Conservation (phyloP, 1,284 basidiomycete genomes). For the Blastosporella zonata region DNA sequence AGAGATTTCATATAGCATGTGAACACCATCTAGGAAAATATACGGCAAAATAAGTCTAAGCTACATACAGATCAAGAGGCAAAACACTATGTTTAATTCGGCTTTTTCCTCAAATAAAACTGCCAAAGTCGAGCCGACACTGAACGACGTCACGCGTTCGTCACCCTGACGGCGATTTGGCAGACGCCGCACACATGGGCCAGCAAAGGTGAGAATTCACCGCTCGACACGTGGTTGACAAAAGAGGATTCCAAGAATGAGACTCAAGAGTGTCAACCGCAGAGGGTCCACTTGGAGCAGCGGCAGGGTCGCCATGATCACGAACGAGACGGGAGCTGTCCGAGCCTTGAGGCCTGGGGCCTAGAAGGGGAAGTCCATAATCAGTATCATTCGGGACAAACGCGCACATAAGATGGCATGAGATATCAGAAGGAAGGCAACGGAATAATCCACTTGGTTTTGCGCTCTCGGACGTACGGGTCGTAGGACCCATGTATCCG, state of each 20-base stretch:
- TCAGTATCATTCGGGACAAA: background rate
- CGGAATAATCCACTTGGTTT: constrained; percentile 64
- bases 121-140: too few species aligned
- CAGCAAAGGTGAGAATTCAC: background rate
- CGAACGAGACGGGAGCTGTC: background rate
- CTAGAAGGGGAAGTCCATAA: background rate
- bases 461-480: constrained; percentile 60
- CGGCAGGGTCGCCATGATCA: background rate
- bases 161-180: too few species aligned
- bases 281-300: background rate
- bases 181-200: background rate
- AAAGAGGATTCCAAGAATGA: background rate
- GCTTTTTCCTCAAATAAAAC: too few species aligned
- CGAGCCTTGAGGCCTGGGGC: background rate
- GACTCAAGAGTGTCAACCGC: background rate
- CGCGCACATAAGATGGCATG: background rate
- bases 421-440: constrained; percentile 64
- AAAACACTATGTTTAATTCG: too few species aligned
- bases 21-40: background rate
- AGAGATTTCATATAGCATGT: background rate
- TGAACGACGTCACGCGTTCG: too few species aligned
- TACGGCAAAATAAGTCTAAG: background rate
- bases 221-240: background rate
- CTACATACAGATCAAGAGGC: too few species aligned
- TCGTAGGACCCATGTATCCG: constrained; percentile 57